phyloP scores from a whole-genome alignment of 179 eudicot species.

The Carnegiea gigantea region DNA sequence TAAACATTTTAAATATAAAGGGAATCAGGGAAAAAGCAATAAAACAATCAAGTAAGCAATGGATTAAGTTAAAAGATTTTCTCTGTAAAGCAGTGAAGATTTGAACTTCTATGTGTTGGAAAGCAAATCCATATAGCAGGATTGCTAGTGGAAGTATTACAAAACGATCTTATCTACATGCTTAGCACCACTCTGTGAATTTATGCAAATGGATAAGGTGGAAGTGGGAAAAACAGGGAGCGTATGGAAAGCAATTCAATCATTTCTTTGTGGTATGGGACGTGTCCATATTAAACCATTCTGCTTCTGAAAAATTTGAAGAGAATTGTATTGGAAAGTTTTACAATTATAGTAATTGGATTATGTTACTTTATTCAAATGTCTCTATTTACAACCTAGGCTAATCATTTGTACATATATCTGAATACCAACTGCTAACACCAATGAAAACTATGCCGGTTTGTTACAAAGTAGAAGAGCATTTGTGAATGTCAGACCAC shows the following conservation, averaged over 20 bases:
- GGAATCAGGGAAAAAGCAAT: no score
- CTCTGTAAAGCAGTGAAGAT: no score
- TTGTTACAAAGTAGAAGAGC: no score
- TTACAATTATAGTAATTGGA: constrained; percentile 4
- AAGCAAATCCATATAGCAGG: no score
- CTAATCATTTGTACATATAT: no score
- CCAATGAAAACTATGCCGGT: no score
- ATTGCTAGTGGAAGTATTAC: background rate
- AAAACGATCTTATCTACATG: constrained; percentile 54
- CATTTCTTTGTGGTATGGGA: constrained; percentile 3
- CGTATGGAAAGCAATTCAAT: constrained; percentile 21
- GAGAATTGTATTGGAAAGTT: background rate
- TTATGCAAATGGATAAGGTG: background rate
- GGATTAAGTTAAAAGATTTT: no score
- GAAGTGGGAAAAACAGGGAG: background rate
- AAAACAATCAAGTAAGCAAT: no score
- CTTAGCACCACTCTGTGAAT: constrained; percentile 40
- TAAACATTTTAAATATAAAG: no score
- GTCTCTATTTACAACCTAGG: background rate
- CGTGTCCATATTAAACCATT: constrained; percentile 11
- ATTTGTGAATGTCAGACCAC: no score
- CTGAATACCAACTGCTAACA: no score
- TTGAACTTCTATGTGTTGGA: background rate
- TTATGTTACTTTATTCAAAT: background rate
- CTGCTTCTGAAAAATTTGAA: background rate